phyloP scores from a whole-genome alignment of 2,329 filamentous ascomycete species.

The Nannizziopsis arthrosporioides region DNA sequence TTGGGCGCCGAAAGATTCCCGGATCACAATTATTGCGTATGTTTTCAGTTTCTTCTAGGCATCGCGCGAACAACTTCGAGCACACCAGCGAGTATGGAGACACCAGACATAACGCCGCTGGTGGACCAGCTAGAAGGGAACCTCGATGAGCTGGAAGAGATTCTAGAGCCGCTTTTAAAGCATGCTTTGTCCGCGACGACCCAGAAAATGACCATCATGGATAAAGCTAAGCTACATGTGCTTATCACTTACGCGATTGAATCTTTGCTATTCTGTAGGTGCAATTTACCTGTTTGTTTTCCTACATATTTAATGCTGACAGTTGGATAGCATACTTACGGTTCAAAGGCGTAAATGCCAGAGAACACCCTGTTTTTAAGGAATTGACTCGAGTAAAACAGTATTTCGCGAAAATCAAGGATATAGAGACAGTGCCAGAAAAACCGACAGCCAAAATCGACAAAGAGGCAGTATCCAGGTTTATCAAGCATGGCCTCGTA shows the following conservation, averaged over 20 bases:
- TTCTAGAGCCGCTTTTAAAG: conserved; percentile 60
- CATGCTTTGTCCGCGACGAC: conserved; percentile 54
- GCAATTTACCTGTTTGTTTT: not conserved
- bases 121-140: conserved; percentile 64
- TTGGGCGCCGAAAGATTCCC: no score
- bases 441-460: conserved; percentile 52
- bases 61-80: not conserved
- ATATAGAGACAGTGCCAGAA: conserved; percentile 51
- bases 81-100: conserved; percentile 37
- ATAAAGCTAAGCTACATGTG: conserved; percentile 90
- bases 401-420: conserved; percentile 87
- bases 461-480: conserved; percentile 64
- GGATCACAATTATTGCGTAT: no score
- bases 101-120: conserved; percentile 50
- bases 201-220: conserved; percentile 74
- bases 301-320: not conserved
- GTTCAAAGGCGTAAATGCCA: conserved; percentile 68
- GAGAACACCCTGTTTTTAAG: conserved; percentile 68
- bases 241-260: conserved; percentile 80
- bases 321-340: conserved; percentile 53
- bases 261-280: conserved; percentile 69
- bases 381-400: conserved; percentile 79
- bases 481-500: conserved; percentile 72
- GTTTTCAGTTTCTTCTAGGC: not conserved
- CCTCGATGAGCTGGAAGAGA: conserved; percentile 65